phyloP scores from a whole-genome alignment of 2,329 filamentous ascomycete genomes.

The Cladobotryum protrusum region DNA sequence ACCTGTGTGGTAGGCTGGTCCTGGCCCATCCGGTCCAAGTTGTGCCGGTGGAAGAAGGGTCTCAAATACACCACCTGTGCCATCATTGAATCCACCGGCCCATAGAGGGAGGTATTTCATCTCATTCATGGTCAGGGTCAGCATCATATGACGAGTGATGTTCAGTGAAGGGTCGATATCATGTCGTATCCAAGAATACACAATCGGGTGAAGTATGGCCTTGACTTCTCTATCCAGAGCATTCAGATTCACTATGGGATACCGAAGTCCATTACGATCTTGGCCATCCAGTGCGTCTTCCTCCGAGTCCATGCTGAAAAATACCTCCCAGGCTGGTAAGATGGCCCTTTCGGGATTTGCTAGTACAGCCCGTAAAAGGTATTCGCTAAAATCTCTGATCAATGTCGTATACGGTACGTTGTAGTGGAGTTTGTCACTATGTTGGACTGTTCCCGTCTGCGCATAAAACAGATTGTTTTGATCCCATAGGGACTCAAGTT shows the following conservation, averaged over 20 bases:
- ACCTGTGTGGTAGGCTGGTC: constrained; percentile 42
- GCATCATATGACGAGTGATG: constrained; percentile 40
- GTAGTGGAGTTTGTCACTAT: background rate
- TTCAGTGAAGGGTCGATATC: constrained; percentile 29
- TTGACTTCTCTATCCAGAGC: constrained; percentile 19
- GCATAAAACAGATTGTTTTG: background rate
- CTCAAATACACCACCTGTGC: constrained; percentile 45
- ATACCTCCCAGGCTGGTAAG: background rate
- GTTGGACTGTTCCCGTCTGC: background rate
- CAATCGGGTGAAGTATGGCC: constrained; percentile 15
- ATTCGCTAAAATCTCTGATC: background rate
- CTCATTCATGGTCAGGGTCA: constrained; percentile 50
- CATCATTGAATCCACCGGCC: constrained; percentile 52
- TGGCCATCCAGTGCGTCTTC: background rate
- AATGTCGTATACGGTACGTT: background rate
- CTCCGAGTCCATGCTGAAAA: background rate
- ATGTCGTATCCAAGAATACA: constrained; percentile 19
- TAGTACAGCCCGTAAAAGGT: background rate
- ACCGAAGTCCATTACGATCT: background rate
- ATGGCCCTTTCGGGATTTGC: background rate
- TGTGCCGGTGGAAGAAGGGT: constrained; percentile 34
- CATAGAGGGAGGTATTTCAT: constrained; percentile 59
- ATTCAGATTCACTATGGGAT: constrained; percentile 17
- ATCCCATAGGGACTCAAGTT: constrained; percentile 13
- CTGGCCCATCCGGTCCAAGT: constrained; percentile 41